Percentiles rank a stretch among this genome's conserved stretches.
Conservation (phyloP, 768 basidiomycete species). For the Amylocystis lapponica region DNA sequence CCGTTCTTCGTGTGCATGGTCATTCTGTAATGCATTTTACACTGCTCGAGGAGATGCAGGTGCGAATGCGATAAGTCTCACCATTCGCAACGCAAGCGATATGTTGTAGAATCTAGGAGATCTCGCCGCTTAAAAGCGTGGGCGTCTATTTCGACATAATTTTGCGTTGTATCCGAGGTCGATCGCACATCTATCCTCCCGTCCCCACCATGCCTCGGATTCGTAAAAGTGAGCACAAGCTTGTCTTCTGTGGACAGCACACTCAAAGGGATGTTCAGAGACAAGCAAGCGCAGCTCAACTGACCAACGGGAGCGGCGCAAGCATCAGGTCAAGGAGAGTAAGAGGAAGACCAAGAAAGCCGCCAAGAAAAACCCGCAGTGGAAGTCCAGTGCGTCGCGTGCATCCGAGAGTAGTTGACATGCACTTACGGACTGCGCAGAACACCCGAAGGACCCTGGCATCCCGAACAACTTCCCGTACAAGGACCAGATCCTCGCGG, state of each 20-base stretch:
- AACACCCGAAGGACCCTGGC: slow-evolving; percentile 84
- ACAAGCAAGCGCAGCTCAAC: slow-evolving; percentile 79
- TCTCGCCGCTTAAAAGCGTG: too few relatives aligned
- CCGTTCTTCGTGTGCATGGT: too few relatives aligned
- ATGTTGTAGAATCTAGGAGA: too few relatives aligned
- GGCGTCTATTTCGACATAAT: too few relatives aligned
- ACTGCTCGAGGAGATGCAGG: too few relatives aligned
- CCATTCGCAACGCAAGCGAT: too few relatives aligned
- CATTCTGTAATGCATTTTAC: too few relatives aligned
- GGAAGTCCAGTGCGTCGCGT: slow-evolving; percentile 75
- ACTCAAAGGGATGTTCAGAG: slow-evolving; percentile 38
- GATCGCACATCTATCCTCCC: too few relatives aligned
- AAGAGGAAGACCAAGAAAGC: slow-evolving; percentile 70
- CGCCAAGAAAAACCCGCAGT: slow-evolving; percentile 73
- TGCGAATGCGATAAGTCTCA: too few relatives aligned
- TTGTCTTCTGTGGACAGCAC: background rate
- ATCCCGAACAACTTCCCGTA: slow-evolving; percentile 92
- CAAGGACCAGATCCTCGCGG: slow-evolving; percentile 91
- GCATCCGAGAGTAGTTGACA: background rate
- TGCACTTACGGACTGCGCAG: slow-evolving; percentile 30
- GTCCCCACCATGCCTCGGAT: slow-evolving; percentile 51
- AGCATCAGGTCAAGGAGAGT: slow-evolving; percentile 71
- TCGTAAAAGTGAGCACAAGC: slow-evolving; percentile 49
- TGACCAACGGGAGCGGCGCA: slow-evolving; percentile 65
- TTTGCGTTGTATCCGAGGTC: too few relatives aligned